phyloP scores from a whole-genome alignment of 495 filamentous ascomycete genomes.

The Podospora pseudocomata region DNA sequence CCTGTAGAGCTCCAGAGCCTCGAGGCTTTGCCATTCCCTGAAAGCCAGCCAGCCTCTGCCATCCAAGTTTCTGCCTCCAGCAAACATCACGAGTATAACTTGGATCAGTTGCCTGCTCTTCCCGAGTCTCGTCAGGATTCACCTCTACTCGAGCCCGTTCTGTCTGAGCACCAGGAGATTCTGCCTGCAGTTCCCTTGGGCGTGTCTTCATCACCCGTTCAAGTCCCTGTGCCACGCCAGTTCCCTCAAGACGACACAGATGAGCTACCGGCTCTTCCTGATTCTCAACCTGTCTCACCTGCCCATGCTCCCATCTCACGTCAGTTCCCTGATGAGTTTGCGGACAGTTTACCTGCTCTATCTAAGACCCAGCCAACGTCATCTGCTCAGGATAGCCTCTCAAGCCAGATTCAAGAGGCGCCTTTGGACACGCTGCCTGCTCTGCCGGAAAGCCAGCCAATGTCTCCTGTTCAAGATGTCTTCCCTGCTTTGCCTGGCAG shows the following conservation, averaged over 20 bases:
- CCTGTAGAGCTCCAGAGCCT: background rate
- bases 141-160: constrained; percentile 2
- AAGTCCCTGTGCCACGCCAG: background rate
- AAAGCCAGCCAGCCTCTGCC: background rate
- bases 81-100: background rate
- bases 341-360: background rate
- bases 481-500: constrained; percentile 13
- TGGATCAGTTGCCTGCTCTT: constrained; percentile 7
- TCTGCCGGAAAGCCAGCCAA: constrained; percentile 9
- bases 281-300: background rate
- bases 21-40: background rate
- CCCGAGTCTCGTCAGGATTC: constrained; percentile 19
- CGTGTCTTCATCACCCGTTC: background rate
- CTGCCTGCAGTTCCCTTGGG: constrained; percentile 17
- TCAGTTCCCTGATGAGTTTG: background rate
- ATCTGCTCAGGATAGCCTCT: background rate
- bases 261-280: background rate
- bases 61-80: background rate
- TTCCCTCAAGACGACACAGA: background rate
- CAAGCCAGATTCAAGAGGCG: background rate
- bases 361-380: background rate
- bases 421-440: constrained; percentile 6
- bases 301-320: background rate
- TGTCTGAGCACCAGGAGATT: background rate
- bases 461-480: too few species aligned